Percentiles rank a stretch among this genome's conserved stretches.
These are phyloP conservation scores for Trichophaea hybrida DNA, from an alignment of 2,329 filamentous ascomycete genomes.

Conservation along the genomic window DNA sequence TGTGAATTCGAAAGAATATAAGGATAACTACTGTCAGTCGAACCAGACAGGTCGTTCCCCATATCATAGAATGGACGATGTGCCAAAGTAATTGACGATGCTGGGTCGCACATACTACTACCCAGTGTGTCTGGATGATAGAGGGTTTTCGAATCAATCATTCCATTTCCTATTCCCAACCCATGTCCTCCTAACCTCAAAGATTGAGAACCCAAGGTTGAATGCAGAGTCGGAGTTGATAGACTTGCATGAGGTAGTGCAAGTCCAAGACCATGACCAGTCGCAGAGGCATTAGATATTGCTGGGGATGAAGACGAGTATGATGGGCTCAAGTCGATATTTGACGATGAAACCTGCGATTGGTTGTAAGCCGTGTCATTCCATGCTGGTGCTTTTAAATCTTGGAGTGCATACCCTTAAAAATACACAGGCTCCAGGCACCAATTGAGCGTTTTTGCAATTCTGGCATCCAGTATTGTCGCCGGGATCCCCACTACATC, in stretches of 20 bases:
- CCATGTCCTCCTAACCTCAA: background rate
- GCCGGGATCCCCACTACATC: constrained; percentile 73
- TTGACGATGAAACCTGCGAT: background rate
- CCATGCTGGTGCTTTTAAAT: background rate
- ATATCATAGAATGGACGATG: background rate
- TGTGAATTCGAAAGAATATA: background rate
- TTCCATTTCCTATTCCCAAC: background rate
- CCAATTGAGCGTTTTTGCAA: constrained; percentile 59
- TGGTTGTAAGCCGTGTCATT: background rate
- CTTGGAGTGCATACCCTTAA: constrained; percentile 46
- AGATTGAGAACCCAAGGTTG: background rate
- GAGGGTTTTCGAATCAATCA: background rate
- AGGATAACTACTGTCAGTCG: background rate
- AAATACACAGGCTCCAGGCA: constrained; percentile 54
- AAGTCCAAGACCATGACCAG: background rate
- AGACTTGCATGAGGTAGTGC: background rate
- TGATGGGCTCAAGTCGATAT: background rate
- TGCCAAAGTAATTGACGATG: background rate
- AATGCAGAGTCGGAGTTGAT: background rate
- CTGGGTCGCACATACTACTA: background rate
- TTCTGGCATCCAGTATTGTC: constrained; percentile 67
- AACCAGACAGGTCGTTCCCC: background rate
- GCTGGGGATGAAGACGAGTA: background rate
- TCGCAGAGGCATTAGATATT: background rate
- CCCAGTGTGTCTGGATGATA: background rate